Base-by-base conservation (phyloP, 2,329 filamentous ascomycete species). In the Seiridium cupressi region DNA sequence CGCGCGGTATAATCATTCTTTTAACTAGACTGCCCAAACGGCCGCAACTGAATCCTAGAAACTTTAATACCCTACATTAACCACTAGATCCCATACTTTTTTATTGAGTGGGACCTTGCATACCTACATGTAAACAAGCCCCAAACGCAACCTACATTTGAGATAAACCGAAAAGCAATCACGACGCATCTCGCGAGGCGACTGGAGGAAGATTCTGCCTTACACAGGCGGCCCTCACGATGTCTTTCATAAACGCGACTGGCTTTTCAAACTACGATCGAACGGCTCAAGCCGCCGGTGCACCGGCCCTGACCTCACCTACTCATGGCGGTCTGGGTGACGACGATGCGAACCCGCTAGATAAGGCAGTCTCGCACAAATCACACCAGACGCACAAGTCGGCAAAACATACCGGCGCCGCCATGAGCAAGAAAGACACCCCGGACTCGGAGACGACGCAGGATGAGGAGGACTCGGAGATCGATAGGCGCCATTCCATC, bases 401-500 rank as follows among this genome's bases (percentile, higher is more conserved):
- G 18, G 18, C 18, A 26, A 26, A 26, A 26, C 74, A 70, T 1
- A 78, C 76, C 6, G 44, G 74, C 44, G 76, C 75, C 38, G 76
- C 79, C 60, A 70, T 72, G 66, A 61, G 73, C 4, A 74, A 76
- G 60, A 72, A 65, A 6, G 51, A 26, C 4, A 65, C 63, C 11
- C 58, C 64, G 1, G 68, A 65, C 7, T 70, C 62, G 53, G 66
- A 70, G 54, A 72, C 72, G 40, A 71, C 71, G 31, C 75, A 74
- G 8, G 73, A 72, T 13, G 74, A 74, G 32, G 74, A 78, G 7
- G 74, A 70, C 51, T 72, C 73, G 10, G 82, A 84, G 70, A 74
- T 81, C 73, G 75, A 76, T 57, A 80, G 82, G 55, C 80, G 84
- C 62, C 73, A 77, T 59, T 83, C 80, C 7, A 72, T 81, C 34